These are phyloP conservation scores for Volvox reticuliferus DNA, from an alignment of 139 green algal species.

Conservation along the genomic window DNA sequence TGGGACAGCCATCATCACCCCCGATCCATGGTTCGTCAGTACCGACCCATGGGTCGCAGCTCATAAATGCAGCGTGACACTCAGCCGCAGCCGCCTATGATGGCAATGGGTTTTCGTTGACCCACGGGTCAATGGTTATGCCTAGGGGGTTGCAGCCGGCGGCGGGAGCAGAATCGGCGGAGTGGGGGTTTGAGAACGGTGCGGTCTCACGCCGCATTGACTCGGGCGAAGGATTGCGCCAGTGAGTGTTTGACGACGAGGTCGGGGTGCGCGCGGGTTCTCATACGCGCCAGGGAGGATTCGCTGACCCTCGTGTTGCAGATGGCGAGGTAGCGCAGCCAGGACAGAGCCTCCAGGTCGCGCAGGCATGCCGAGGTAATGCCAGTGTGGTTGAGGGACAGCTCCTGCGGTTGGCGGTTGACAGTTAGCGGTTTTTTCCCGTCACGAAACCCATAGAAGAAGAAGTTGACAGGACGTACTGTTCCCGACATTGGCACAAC, in stretches of 20 bases:
- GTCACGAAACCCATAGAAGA: neutral
- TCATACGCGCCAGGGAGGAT: constrained; percentile 3
- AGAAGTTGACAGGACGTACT: neutral
- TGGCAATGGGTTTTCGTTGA: too few species aligned
- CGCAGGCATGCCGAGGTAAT: neutral
- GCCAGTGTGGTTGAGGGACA: constrained; percentile 44
- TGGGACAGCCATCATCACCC: too few species aligned
- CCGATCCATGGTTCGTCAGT: too few species aligned
- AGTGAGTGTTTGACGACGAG: constrained; percentile 39
- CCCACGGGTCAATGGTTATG: too few species aligned
- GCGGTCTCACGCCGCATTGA: too few species aligned
- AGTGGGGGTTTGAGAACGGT: too few species aligned
- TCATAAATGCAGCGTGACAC: too few species aligned
- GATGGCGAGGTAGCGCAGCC: constrained; percentile 37
- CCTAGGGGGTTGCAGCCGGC: too few species aligned
- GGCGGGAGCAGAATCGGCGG: too few species aligned
- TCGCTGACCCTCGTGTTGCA: constrained; percentile 35
- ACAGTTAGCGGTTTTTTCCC: neutral
- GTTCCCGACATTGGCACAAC: neutral
- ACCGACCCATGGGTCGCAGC: too few species aligned
- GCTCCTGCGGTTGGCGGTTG: neutral
- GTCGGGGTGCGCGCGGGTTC: neutral
- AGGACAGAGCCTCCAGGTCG: constrained; percentile 17
- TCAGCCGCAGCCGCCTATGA: too few species aligned
- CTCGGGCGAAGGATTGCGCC: too few species aligned